phyloP scores from a whole-genome alignment of 352 stramenopile genomes.

The Globisporangium recalcitrans region DNA sequence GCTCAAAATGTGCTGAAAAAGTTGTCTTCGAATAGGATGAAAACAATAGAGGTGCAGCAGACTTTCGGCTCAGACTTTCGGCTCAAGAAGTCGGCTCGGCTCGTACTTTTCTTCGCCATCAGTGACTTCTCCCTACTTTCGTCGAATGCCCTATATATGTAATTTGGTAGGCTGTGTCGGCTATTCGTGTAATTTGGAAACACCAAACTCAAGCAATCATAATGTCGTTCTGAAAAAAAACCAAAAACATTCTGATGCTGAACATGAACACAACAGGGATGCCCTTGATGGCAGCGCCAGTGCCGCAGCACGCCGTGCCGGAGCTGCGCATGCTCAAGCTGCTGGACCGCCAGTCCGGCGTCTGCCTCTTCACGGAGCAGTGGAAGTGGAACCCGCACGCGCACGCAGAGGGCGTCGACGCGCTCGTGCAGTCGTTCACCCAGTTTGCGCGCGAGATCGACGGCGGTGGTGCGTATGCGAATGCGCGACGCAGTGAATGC shows the following conservation, averaged over 20 bases:
- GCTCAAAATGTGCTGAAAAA: neutral
- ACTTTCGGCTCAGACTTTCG: neutral
- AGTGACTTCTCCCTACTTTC: too few species aligned
- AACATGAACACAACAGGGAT: neutral
- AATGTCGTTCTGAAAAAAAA: neutral
- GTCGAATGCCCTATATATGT: too few species aligned
- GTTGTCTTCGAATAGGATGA: neutral
- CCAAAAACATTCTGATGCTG: neutral
- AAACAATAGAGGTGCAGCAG: too few species aligned
- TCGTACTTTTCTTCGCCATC: too few species aligned
- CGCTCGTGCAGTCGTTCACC: conserved; percentile 77
- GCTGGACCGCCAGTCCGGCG: conserved; percentile 55
- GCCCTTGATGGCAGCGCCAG: neutral
- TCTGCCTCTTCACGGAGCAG: conserved; percentile 70
- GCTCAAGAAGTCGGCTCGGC: neutral
- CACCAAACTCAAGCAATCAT: too few species aligned
- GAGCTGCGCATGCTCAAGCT: conserved; percentile 74
- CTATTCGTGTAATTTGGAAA: too few species aligned
- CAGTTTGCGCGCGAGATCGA: conserved; percentile 86
- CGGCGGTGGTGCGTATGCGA: conserved; percentile 40
- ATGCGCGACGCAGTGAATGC: neutral
- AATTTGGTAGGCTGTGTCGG: too few species aligned
- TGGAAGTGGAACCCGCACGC: conserved; percentile 81
- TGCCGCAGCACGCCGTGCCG: conserved; percentile 13
- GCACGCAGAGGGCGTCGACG: conserved; percentile 62